Base-by-base conservation (phyloP, 805 yeast species). In the Ogataea methylovora region DNA sequence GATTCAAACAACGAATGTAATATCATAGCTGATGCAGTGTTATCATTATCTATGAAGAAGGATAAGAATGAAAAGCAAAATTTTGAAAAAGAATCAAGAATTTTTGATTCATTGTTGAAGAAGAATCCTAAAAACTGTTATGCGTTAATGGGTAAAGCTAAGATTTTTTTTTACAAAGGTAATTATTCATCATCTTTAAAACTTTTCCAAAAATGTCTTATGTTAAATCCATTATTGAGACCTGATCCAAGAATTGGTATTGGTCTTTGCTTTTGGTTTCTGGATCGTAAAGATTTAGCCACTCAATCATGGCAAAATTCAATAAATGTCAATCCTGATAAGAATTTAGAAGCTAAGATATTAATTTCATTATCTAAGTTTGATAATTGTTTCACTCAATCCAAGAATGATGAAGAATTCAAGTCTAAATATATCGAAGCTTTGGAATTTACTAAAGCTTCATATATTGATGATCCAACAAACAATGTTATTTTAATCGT, bases 231-330 rank as follows among this genome's bases (percentile, higher is more conserved):
- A 2, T 54, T 81, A 24, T 61, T 82, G 45, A 72, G 73, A 45
- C 97, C 97, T 4, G 97, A 90, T 60, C 94, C 97, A 14, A 70
- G 99, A 57, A 71, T 92, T 40, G 99, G 97, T 20, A 76, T 90
- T 40, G 99, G 98, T 24, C 63, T 92, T 43, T 88, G 97, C 57
- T 90, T 79, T 53, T 92, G 97, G 97, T 74, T 74, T 40, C 63
- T 92, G 41, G 81, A 81, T 34, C 94, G 85, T 54, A 72, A 74
- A 42, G 71, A 71, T 33, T 71, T 85, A 63, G 97, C 98, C 0
- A 51, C 71, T 6, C 62, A 64, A 32, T 81, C 97, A 0, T 92
- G 97, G 97, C 71, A 73, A 41, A 72, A 97, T 49, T 71, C 85
- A 2, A 59, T 78, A 22, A 82, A 79, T 51, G 57, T 90, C 27